Evolutionary conservation across 257 asterid species (phyloP).

Genomic region (Capsicum rhomboideum): DNA sequence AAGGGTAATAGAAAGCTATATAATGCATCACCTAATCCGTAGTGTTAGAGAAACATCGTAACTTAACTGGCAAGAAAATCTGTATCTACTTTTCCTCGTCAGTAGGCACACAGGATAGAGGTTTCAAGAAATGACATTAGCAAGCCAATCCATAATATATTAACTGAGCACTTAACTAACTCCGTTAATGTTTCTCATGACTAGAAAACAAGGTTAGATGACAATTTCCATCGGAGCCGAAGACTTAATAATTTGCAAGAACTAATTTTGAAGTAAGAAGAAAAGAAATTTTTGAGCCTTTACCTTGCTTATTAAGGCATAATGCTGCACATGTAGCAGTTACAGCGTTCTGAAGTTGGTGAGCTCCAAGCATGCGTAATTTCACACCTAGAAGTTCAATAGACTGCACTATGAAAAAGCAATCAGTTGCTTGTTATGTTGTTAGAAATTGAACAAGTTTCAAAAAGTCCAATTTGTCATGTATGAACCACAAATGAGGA

Average conservation of each 20-base stretch:
- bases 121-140: background rate
- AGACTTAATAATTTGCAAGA: background rate
- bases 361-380: conserved; percentile 67
- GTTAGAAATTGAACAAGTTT: background rate
- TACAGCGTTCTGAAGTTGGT: conserved; percentile 89
- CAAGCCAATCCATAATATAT: background rate
- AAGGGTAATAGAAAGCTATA: background rate
- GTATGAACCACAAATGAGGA: background rate
- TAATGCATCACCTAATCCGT: background rate
- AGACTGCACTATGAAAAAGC: conserved; percentile 26
- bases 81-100: background rate
- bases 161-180: background rate
- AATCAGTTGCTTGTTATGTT: background rate
- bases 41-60: background rate
- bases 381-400: conserved; percentile 59
- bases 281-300: background rate
- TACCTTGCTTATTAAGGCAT: conserved; percentile 83
- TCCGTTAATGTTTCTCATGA: background rate
- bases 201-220: background rate
- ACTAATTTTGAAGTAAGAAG: background rate
- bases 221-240: background rate
- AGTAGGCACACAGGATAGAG: background rate
- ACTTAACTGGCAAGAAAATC: background rate
- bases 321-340: conserved; percentile 89
- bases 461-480: background rate